Base-by-base conservation (phyloP, 169 alveolate genomes). In the Neospora caninum region DNA sequence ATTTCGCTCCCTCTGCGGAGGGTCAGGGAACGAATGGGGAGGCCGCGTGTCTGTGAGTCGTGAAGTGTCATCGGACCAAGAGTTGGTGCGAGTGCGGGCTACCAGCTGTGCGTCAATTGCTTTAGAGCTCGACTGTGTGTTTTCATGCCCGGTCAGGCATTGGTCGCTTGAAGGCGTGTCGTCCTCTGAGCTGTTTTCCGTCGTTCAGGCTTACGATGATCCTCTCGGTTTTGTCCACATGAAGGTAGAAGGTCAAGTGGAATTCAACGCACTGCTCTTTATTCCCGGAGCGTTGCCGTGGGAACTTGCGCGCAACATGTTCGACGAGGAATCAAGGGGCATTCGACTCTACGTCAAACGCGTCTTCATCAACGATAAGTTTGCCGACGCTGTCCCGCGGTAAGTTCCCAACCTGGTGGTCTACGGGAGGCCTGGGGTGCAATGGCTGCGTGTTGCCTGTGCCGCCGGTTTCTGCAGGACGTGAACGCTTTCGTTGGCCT, bases 181-280 rank as follows among this genome's bases (percentile, higher is more conserved):
- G 58, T 49, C 22, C 4, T 49, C 22, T 49, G 58, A 49, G 58
- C 22, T 49, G 4, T 4, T 49, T 4, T 49, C 22, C 4, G 13
- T 49, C 58, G 13, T 98, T 73, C 87, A 92, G 92, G 99, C 98
- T 93, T 97, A 97, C 91, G 98, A 98, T 94, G 99, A 98, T 89
- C 99, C 99, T 20, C 96, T 99, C 49, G 98, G 99, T 73, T 98
- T 98, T 97, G 98, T 98, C 22, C 99, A 99, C 96, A 99, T 99
- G 97, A 98, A 98, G 70, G 99, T 99, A 42, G 99, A 99, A 97
- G 99, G 99, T 54, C 99, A 99, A 96, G 98, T 99, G 29, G 99
- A 99, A 78, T 99, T 99, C 98, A 98, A 98, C 95, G 97, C 99
- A 64, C 97, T 99, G 42, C 97, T 99, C 88, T 99, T 97, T 97